Base-by-base conservation (phyloP, 2,329 filamentous ascomycete genomes). In the Dendryphion nanum region DNA sequence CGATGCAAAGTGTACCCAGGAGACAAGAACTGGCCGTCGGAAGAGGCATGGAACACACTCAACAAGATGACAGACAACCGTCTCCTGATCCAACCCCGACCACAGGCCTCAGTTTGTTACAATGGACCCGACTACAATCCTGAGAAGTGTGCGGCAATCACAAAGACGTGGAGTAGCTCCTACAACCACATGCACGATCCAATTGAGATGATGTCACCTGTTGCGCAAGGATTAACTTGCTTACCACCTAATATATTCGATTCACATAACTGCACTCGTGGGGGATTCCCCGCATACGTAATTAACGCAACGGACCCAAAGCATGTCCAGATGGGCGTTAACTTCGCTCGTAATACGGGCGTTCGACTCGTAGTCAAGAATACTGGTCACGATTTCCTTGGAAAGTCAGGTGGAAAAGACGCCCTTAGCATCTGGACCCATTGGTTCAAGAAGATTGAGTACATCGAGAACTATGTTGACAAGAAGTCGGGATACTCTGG, bases 1-100 rank as follows among this genome's bases (percentile, higher is more conserved):
- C 40, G 54, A 43, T 78, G 75, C 60, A 78, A 76, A 54, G 64
- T 72, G 2, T 72, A 69, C 31, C 75, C 74, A 2, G 68, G 65
- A 15, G 67, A 69, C 12, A 17, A 54, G 6, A 53, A 54, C 32
- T 80, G 77, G 78, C 78, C 77, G 0, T 69, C 67, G 1, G 42
- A 65, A 10, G 48, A 59, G 1, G 57, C 57, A 10, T 80, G 77
- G 77, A 41, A 50, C 5, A 46, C 48, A 12, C 64, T 81, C 35
- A 76, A 78, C 55, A 48, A 54, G 14, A 30, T 57, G 21, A 55
- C 55, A 26, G 58, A 50, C 31, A 50, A 53, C 26, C 53, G 53
- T 18, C 46, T 64, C 10, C 42, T 63, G 30, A 42, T 37, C 19
- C 44, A 51, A 28, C 58, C 59, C 7, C 47, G 50, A 18, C 59